A percentile compares a stretch with the other conserved stretches of the same genome.
Conservation (phyloP, 2,329 filamentous ascomycete genomes). For the Sporothrix curviconia region DNA sequence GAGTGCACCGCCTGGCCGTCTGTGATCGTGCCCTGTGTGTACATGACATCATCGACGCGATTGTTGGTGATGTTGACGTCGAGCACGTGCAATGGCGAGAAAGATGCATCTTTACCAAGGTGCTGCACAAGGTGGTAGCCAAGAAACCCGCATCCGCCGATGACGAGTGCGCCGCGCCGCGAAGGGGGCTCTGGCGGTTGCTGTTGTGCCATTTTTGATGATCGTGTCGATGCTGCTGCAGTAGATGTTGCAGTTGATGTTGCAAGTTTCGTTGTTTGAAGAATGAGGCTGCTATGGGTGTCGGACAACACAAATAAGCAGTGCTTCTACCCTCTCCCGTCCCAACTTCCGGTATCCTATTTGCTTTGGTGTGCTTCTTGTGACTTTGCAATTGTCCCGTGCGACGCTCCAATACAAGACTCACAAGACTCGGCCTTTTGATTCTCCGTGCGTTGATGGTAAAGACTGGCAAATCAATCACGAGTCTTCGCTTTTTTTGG, state of each 20-base stretch:
- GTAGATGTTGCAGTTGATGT: too few relatives aligned
- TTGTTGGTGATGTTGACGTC: conserved; percentile 25
- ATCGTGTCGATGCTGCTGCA: background rate
- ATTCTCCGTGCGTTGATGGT: background rate
- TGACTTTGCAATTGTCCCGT: background rate
- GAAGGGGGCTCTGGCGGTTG: background rate
- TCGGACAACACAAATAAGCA: too few relatives aligned
- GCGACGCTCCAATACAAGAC: background rate
- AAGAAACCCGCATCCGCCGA: conserved; percentile 30
- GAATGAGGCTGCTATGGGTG: too few relatives aligned
- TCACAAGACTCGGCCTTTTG: background rate
- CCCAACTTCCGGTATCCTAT: too few relatives aligned
- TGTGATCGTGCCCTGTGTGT: conserved; percentile 25
- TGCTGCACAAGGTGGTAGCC: conserved; percentile 28
- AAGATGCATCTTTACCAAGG: conserved; percentile 22
- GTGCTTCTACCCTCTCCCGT: too few relatives aligned
- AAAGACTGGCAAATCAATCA: too few relatives aligned
- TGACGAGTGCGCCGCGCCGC: conserved; percentile 23
- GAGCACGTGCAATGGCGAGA: conserved; percentile 24
- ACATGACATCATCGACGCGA: conserved; percentile 21
- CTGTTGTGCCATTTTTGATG: background rate
- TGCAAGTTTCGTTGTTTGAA: too few relatives aligned
- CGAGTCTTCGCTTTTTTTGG: too few relatives aligned
- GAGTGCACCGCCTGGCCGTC: conserved; percentile 17
- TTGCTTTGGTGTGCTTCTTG: too few relatives aligned